A percentile compares a stretch with the other conserved stretches of the same genome.
phyloP scores from a whole-genome alignment of 495 filamentous ascomycete genomes.

The Daldinia vernicosa region DNA sequence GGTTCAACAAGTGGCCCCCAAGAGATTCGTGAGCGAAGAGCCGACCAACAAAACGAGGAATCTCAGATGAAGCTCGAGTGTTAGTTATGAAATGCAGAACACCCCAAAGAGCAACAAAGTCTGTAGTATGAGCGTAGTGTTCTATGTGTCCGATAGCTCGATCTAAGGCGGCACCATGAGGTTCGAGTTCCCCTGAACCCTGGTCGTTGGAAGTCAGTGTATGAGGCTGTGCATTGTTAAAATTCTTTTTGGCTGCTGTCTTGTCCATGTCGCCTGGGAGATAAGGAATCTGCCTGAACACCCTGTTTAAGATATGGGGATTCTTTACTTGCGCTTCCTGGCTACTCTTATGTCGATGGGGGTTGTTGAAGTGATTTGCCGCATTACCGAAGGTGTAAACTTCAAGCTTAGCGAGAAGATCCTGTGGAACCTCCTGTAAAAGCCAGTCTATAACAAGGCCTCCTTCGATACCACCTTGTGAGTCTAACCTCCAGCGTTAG shows the following conservation, averaged over 20 bases:
- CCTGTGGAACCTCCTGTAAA: constrained; percentile 2
- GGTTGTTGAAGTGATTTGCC: constrained; percentile 1
- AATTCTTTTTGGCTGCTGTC: background rate
- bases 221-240: background rate
- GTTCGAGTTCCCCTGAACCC: background rate
- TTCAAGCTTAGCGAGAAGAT: constrained; percentile 4
- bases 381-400: constrained; percentile 6
- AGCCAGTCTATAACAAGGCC: constrained; percentile 4
- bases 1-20: background rate
- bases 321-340: background rate
- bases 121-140: background rate
- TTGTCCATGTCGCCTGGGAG: background rate
- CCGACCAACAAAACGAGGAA: constrained; percentile 1
- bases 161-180: background rate
- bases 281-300: background rate
- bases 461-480: background rate
- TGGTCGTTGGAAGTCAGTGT: background rate
- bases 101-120: constrained; percentile 2
- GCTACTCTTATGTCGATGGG: background rate
- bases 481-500: background rate
- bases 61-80: background rate
- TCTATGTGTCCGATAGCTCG: constrained; percentile 1
- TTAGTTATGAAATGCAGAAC: background rate
- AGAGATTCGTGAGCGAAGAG: background rate
- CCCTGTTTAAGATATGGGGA: background rate